Evolutionary conservation across 352 stramenopile genomes (phyloP), one percentile per base, ranked within the genome.

Genomic region (Blastocystis sp.): DNA sequence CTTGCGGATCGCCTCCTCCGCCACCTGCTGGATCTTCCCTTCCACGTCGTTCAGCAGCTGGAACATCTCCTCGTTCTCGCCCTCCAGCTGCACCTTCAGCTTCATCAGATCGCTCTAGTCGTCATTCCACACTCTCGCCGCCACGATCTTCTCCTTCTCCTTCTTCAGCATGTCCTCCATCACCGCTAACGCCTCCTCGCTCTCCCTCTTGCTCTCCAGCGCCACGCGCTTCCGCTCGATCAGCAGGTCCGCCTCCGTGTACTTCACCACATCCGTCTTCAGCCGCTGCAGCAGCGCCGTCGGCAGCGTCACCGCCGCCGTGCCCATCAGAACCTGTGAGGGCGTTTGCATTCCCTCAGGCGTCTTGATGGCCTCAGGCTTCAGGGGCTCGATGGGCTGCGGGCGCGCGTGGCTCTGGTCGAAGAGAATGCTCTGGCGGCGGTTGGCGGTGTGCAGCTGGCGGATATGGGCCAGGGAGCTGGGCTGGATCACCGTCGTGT

Each of bases 41-140:
- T 74, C 64, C 19, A 45, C n/a, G 19, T 74, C 64, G 24, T 74
- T 52, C 34, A 74, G 64, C 64, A 74, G 19, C 38, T 52, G 34
- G 64, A 74, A 74, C 64, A 74, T 74, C 34, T 48, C 28, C 38
- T 74, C 64, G 64, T 74, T 74, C n/a, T 74, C 64, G 0, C 19
- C 38, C 34, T 74, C 64, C 1, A 74, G 64, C 64, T 74, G 64
- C 9, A 74, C n/a, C 19, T 38, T n/a, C 10, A 74, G 64, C 24
- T 43, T 74, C 24, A 9, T 10, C 24, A 74, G 9, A 10, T 43
- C 64, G n/a, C 9, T 74, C 64, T 74, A 52, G 1, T 10, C 11
- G 0, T 19, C 17, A 74, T 0, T 0, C 28, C 9, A 19, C 1
- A 24, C 38, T 9, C 11, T 40, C 21, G 10, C 7, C 14, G 14